A percentile compares a stretch with the other conserved stretches of the same genome.
Conservation (phyloP, 1,284 basidiomycete genomes). For the Uromyces viciae-fabae region DNA sequence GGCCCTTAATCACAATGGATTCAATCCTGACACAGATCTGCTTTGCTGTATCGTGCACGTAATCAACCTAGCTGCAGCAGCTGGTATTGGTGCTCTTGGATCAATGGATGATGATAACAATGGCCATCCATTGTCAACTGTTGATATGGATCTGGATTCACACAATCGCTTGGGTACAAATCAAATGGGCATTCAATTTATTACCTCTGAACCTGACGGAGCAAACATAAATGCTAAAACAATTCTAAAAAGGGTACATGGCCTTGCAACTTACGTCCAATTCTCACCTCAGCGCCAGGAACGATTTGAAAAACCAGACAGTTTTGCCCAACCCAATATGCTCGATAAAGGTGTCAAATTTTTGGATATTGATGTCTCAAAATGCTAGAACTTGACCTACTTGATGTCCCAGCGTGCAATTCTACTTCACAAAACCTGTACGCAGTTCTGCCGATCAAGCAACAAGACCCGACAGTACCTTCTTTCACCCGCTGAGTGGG, state of each 20-base stretch:
- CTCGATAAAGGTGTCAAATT: too few species aligned
- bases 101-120: neutral
- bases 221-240: neutral
- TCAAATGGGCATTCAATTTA: neutral
- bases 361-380: too few species aligned
- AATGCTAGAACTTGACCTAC: too few species aligned
- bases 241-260: neutral
- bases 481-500: neutral
- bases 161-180: too few species aligned
- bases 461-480: neutral
- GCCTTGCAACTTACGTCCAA: neutral
- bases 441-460: too few species aligned
- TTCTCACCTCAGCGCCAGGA: neutral
- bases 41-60: neutral
- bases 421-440: too few species aligned
- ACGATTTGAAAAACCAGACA: neutral
- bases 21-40: neutral
- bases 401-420: too few species aligned
- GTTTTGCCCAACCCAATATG: too few species aligned
- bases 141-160: too few species aligned
- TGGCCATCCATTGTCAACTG: neutral
- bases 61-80: neutral
- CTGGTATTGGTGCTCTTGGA: neutral
- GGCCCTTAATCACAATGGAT: neutral
- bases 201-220: neutral